Conservation (phyloP, 805 yeast genomes). For the Yamadazyma olivae region DNA sequence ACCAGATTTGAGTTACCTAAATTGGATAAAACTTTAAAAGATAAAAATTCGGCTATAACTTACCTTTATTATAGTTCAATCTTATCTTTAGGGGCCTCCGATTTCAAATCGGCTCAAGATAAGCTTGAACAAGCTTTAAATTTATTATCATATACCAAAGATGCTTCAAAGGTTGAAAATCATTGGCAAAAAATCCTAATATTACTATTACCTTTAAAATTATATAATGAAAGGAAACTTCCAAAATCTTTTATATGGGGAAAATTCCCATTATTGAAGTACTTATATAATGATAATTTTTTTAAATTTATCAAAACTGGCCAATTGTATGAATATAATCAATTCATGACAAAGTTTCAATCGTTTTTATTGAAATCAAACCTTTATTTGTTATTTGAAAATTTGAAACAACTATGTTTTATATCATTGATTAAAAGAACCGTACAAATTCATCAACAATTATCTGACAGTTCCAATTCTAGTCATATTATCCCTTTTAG, state of each 20-base stretch:
- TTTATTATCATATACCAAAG: constrained; percentile 22
- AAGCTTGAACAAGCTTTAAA: constrained; percentile 52
- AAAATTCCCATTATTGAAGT: constrained; percentile 37
- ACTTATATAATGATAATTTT: constrained; percentile 44
- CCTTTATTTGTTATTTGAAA: constrained; percentile 57
- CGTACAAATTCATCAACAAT: constrained; percentile 16
- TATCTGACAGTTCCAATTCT: constrained; percentile 17
- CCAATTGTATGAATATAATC: constrained; percentile 51
- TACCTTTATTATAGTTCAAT: constrained; percentile 71
- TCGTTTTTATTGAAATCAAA: constrained; percentile 52
- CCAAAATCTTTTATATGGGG: constrained; percentile 45
- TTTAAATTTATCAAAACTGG: constrained; percentile 52
- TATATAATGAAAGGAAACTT: constrained; percentile 44
- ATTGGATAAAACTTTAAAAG: constrained; percentile 31
- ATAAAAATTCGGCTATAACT: constrained; percentile 48
- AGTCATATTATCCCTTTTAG: constrained; percentile 38
- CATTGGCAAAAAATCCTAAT: constrained; percentile 50
- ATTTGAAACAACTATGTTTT: constrained; percentile 48
- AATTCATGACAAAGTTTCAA: constrained; percentile 43
- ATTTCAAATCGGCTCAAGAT: constrained; percentile 48
- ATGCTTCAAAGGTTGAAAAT: constrained; percentile 17
- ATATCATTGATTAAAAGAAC: constrained; percentile 48
- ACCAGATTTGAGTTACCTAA: constrained; percentile 53
- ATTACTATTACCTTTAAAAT: constrained; percentile 61
- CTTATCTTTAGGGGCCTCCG: constrained; percentile 62